Percentiles rank a stretch among this genome's conserved stretches.
Conservation (phyloP, 192 early-diverging fungal species). For the Pecoramyces ruminantium region DNA sequence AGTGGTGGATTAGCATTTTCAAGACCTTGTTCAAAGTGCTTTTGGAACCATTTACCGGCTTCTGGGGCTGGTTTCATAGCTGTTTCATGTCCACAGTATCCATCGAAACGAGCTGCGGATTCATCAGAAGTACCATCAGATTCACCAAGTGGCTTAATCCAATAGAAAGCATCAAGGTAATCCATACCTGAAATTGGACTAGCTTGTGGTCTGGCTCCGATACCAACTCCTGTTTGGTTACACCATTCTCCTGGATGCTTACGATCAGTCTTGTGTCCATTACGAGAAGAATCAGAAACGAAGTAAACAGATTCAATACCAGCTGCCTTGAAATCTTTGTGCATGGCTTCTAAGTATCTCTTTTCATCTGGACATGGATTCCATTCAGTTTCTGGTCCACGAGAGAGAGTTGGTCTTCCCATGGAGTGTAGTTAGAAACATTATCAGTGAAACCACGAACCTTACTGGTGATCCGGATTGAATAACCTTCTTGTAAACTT, state of each 20-base stretch:
- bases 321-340: neutral
- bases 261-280: conserved; percentile 8
- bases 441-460: conserved; percentile 20
- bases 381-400: neutral
- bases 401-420: too few species aligned
- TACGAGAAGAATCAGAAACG: conserved; percentile 11
- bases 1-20: conserved; percentile 21
- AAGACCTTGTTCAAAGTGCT: conserved; percentile 14
- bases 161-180: conserved; percentile 21
- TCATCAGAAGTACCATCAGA: conserved; percentile 18
- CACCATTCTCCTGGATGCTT: conserved; percentile 12
- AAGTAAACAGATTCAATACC: conserved; percentile 10
- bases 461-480: conserved; percentile 2
- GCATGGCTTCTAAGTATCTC: conserved; percentile 4
- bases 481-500: conserved; percentile 9
- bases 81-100: too few species aligned
- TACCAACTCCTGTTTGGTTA: conserved; percentile 15
- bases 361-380: conserved; percentile 16
- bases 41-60: conserved; percentile 25
- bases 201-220: conserved; percentile 9
- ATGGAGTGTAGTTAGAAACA: conserved; percentile 21
- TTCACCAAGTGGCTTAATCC: conserved; percentile 22
- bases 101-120: conserved; percentile 2
- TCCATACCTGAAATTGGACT: neutral
- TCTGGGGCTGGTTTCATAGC: conserved; percentile 12